Conservation (phyloP, 2,329 filamentous ascomycete genomes). For the Ophiostoma himal-ulmi region DNA sequence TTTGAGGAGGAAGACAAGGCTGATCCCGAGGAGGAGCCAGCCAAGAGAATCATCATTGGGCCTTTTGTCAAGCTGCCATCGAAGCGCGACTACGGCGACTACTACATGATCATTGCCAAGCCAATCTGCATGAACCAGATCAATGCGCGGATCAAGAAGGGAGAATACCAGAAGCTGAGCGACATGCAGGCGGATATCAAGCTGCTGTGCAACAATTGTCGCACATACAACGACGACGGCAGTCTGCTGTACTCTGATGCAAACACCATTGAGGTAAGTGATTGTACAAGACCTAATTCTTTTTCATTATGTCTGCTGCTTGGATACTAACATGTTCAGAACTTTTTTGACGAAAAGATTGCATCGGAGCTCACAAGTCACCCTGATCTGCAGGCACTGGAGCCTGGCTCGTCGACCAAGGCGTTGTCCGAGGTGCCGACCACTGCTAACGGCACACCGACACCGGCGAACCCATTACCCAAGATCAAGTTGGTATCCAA, state of each 20-base stretch:
- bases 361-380: slow-evolving; percentile 34
- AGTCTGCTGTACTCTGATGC: slow-evolving; percentile 90
- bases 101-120: slow-evolving; percentile 86
- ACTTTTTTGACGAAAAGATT: slow-evolving; percentile 51
- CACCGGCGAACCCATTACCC: slow-evolving; percentile 23
- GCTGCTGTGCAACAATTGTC: slow-evolving; percentile 81
- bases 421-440: slow-evolving; percentile 40
- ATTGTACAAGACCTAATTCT: slow-evolving; percentile 21
- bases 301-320: not conserved
- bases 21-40: slow-evolving; percentile 52
- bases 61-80: slow-evolving; percentile 89
- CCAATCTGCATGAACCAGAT: slow-evolving; percentile 97
- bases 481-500: slow-evolving; percentile 30
- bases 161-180: slow-evolving; percentile 77
- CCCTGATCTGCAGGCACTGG: slow-evolving; percentile 29
- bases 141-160: slow-evolving; percentile 89
- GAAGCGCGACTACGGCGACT: slow-evolving; percentile 85
- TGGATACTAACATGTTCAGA: slow-evolving; percentile 35
- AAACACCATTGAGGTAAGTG: slow-evolving; percentile 82
- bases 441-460: slow-evolving; percentile 31
- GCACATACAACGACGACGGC: slow-evolving; percentile 93
- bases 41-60: slow-evolving; percentile 77
- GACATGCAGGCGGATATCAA: slow-evolving; percentile 79
- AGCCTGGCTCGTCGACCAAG: slow-evolving; percentile 30
- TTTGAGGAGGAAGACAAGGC: slow-evolving; percentile 37